Percentiles rank a stretch among this genome's conserved stretches.
Conservation (phyloP, 1,284 basidiomycete genomes). For the Chalciporus sp. region DNA sequence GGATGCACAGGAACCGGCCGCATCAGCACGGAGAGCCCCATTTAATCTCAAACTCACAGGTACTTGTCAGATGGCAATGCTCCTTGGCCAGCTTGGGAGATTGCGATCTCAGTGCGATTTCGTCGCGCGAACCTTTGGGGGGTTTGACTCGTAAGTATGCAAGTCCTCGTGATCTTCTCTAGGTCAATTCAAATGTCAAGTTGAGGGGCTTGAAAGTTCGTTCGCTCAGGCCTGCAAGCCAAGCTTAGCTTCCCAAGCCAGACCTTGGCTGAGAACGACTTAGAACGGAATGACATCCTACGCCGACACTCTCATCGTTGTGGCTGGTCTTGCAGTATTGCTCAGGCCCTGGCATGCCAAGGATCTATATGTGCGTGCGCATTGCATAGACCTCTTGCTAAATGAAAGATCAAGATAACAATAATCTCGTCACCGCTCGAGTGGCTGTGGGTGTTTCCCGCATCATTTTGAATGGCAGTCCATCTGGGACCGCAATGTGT, state of each 20-base stretch:
- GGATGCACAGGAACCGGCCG: conserved; percentile 15
- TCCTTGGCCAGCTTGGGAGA: background rate
- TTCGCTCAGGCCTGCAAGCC: no score
- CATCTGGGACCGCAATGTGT: background rate
- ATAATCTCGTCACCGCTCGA: background rate
- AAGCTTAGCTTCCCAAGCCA: no score
- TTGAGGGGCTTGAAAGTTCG: no score
- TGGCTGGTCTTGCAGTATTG: no score
- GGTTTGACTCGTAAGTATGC: background rate
- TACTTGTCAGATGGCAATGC: background rate
- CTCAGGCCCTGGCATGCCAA: no score
- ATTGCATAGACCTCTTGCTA: background rate
- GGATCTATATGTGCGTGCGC: no score
- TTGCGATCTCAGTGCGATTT: background rate
- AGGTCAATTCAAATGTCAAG: no score
- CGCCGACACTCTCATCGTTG: no score
- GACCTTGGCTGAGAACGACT: no score
- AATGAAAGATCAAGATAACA: background rate
- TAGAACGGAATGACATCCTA: no score
- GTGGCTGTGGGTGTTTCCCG: background rate
- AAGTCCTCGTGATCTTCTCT: no score
- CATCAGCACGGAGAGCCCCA: background rate
- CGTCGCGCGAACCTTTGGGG: background rate
- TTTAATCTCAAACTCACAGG: conserved; percentile 5
- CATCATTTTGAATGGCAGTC: background rate